Evolutionary conservation across 2,329 filamentous ascomycete species (phyloP).

Genomic region (Colletotrichum cuscutae): DNA sequence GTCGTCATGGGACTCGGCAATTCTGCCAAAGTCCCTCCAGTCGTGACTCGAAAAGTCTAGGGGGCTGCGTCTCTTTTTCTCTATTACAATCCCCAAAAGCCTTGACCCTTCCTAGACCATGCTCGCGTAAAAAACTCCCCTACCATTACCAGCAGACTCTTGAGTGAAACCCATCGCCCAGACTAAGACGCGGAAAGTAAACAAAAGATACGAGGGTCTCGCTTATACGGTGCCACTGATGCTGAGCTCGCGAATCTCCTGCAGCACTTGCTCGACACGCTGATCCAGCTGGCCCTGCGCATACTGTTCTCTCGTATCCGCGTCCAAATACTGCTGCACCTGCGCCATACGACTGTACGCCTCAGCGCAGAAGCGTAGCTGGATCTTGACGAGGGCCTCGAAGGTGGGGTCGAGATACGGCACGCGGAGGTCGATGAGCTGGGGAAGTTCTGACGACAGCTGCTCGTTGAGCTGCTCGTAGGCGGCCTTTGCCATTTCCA

Average conservation of each 20-base stretch:
- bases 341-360: slow-evolving; percentile 98
- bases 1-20: slow-evolving; percentile 4
- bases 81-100: slow-evolving; percentile 7
- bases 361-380: slow-evolving; percentile 96
- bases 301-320: slow-evolving; percentile 95
- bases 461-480: slow-evolving; percentile 99
- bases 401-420: slow-evolving; percentile 98
- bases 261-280: slow-evolving; percentile 92
- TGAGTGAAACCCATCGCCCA: neutral
- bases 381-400: slow-evolving; percentile 98
- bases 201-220: neutral
- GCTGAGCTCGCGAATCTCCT: slow-evolving; percentile 96
- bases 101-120: neutral
- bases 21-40: neutral
- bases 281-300: slow-evolving; percentile 92
- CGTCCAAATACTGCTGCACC: slow-evolving; percentile 97
- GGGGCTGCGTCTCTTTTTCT: slow-evolving; percentile 3
- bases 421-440: slow-evolving; percentile 95
- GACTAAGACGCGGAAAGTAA: neutral
- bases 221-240: slow-evolving; percentile 78
- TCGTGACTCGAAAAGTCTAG: slow-evolving; percentile 22
- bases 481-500: slow-evolving; percentile 89
- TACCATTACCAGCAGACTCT: slow-evolving; percentile 9
- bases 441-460: slow-evolving; percentile 89
- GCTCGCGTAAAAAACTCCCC: neutral